Evolutionary conservation across 139 green algal genomes (phyloP).

Genomic region (Closterium sp.): DNA sequence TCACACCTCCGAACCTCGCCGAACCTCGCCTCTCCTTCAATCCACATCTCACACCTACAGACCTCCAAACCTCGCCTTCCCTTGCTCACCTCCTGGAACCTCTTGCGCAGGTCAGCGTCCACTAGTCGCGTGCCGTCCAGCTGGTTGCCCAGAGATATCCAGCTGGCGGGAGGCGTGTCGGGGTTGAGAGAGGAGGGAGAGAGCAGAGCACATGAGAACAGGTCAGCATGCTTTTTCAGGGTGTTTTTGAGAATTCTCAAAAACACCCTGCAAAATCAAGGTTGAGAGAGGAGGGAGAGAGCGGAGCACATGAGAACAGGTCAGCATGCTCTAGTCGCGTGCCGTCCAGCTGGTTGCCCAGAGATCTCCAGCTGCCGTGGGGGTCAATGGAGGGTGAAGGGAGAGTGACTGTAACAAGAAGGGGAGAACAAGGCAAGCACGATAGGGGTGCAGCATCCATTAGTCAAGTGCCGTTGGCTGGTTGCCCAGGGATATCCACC

Average conservation of each 20-base stretch:
- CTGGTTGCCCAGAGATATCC: constrained; percentile 82
- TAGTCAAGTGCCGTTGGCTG: background rate
- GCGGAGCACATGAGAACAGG: too few relatives aligned
- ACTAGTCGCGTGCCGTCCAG: constrained; percentile 52
- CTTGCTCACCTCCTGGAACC: constrained; percentile 28
- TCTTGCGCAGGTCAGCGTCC: constrained; percentile 21
- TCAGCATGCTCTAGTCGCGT: constrained; percentile 5
- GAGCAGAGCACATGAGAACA: too few relatives aligned
- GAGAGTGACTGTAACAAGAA: background rate
- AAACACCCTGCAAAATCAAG: too few relatives aligned
- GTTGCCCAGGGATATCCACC: too few relatives aligned
- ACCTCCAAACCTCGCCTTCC: too few relatives aligned
- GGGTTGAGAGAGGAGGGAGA: background rate
- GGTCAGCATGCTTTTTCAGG: too few relatives aligned
- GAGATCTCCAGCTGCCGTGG: constrained; percentile 65
- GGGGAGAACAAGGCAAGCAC: background rate
- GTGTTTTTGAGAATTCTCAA: constrained; percentile 24
- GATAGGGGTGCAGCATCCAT: background rate
- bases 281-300: background rate
- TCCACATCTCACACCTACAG: too few relatives aligned
- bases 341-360: constrained; percentile 76
- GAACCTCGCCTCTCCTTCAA: too few relatives aligned
- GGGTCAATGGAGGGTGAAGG: too few relatives aligned
- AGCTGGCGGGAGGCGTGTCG: constrained; percentile 36
- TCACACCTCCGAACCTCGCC: too few relatives aligned